These are phyloP conservation scores for Ceratobasidium sp. DNA, from an alignment of 1,284 basidiomycete species.

Conservation along the genomic window DNA sequence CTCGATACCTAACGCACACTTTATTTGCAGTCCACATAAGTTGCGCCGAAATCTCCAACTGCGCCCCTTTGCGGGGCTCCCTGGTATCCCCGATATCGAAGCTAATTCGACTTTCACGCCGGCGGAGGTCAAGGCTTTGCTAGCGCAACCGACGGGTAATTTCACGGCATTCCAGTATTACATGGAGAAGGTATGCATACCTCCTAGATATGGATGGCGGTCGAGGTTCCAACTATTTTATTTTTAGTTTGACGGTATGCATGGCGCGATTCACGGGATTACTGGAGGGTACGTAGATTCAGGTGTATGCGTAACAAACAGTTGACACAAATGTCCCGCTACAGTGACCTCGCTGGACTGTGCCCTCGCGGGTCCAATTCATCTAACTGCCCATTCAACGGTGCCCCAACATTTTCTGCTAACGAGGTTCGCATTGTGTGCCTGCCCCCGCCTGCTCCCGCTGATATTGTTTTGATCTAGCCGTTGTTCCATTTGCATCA, in stretches of 20 bases:
- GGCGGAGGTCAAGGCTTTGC: background rate
- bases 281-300: constrained; percentile 9
- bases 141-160: constrained; percentile 9
- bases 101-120: background rate
- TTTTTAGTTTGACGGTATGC: constrained; percentile 11
- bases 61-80: background rate
- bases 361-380: constrained; percentile 7
- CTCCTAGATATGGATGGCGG: too few species aligned
- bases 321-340: background rate
- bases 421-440: background rate
- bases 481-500: constrained; percentile 19
- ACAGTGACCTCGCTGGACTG: constrained; percentile 3
- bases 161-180: constrained; percentile 8
- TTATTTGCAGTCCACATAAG: background rate
- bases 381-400: constrained; percentile 10
- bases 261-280: background rate
- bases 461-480: background rate
- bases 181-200: constrained; percentile 25
- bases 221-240: too few species aligned
- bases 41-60: background rate
- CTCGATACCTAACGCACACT: background rate
- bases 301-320: too few species aligned
- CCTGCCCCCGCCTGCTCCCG: background rate
- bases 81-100: background rate
- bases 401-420: constrained; percentile 11